phyloP scores from a whole-genome alignment of 192 early-diverging fungal species.

The Backusella westeae region DNA sequence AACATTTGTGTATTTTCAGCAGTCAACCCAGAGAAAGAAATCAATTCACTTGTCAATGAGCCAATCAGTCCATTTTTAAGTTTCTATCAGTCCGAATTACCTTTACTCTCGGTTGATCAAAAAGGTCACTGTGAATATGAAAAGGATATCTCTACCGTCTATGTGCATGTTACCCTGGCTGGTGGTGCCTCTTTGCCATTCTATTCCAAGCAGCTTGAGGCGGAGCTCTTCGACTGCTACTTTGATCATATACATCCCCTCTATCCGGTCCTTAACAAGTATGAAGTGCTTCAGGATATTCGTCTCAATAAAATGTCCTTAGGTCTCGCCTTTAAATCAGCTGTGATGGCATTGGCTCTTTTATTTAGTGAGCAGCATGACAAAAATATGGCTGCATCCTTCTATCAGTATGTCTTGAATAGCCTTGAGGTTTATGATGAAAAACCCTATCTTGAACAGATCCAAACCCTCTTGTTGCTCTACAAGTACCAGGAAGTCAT shows the following conservation, averaged over 20 bases:
- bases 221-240: background rate
- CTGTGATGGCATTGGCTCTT: background rate
- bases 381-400: background rate
- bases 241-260: conserved; percentile 3
- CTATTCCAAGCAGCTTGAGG: conserved; percentile 9
- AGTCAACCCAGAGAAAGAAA: background rate
- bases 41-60: background rate
- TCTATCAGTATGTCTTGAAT: conserved; percentile 4
- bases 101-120: background rate
- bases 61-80: background rate
- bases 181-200: background rate
- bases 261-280: conserved; percentile 11
- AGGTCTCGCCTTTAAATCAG: background rate
- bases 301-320: background rate
- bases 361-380: background rate
- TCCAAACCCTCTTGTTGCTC: conserved; percentile 8
- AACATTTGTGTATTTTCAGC: conserved; percentile 12
- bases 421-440: background rate
- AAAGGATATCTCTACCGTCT: background rate
- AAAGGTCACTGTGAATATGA: conserved; percentile 5
- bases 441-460: background rate
- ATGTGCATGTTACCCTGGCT: background rate
- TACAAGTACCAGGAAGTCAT: conserved; percentile 18
- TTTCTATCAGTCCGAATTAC: background rate
- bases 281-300: background rate